These are phyloP conservation scores for Immersiporthe knoxdaviesiana DNA, from an alignment of 2,329 filamentous ascomycete genomes.

Conservation along the genomic window DNA sequence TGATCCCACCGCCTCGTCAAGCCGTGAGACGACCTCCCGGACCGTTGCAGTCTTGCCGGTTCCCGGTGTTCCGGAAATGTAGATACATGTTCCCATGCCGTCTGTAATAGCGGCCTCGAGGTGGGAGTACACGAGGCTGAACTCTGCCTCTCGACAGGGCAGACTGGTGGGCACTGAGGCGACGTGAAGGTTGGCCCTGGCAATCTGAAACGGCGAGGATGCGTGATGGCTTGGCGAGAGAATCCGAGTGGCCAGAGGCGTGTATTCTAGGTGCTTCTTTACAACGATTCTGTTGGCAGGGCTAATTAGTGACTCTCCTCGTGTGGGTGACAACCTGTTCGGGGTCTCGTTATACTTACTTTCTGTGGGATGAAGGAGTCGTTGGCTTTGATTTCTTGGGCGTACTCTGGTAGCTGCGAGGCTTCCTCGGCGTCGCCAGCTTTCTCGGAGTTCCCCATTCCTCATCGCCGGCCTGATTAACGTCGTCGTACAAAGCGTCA, in stretches of 20 bases:
- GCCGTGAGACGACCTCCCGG: slow-evolving; percentile 85
- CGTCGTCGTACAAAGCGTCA: slow-evolving; percentile 39
- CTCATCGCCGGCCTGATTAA: slow-evolving; percentile 39
- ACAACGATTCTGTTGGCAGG: slow-evolving; percentile 59
- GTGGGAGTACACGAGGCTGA: slow-evolving; percentile 88
- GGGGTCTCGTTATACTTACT: slow-evolving; percentile 41
- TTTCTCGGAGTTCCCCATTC: slow-evolving; percentile 39
- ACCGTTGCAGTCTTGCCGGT: slow-evolving; percentile 98
- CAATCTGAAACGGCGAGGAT: slow-evolving; percentile 88
- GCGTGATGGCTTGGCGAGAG: slow-evolving; percentile 76
- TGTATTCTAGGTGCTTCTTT: slow-evolving; percentile 93
- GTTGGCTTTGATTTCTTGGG: slow-evolving; percentile 57
- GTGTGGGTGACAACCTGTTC: slow-evolving; percentile 48
- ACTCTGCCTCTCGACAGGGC: slow-evolving; percentile 90
- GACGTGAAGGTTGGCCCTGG: slow-evolving; percentile 86
- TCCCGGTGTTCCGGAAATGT: slow-evolving; percentile 97
- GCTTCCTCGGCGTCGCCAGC: slow-evolving; percentile 39
- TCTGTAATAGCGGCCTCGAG: slow-evolving; percentile 93
- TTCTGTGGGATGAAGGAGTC: slow-evolving; percentile 48
- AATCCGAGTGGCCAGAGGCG: slow-evolving; percentile 85
- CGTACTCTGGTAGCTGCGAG: slow-evolving; percentile 45
- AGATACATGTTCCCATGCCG: slow-evolving; percentile 93
- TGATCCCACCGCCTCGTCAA: slow-evolving; percentile 83
- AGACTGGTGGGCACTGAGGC: slow-evolving; percentile 88
- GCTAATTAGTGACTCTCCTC: slow-evolving; percentile 34